A percentile compares a stretch with the other conserved stretches of the same genome.
These are phyloP conservation scores for Gymnopus androsaceus DNA, from an alignment of 1,284 basidiomycete genomes.

Conservation along the genomic window DNA sequence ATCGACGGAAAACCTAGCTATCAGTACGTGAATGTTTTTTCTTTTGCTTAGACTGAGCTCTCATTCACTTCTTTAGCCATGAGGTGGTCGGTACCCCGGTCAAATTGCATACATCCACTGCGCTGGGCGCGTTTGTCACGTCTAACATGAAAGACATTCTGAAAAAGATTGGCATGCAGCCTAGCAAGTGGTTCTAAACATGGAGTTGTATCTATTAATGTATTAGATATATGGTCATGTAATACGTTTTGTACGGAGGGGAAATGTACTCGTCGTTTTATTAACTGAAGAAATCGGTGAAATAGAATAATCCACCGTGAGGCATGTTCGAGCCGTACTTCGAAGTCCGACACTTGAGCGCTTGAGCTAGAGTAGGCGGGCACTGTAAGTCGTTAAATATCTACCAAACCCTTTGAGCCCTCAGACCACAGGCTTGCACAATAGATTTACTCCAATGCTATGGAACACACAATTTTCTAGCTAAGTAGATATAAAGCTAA, in stretches of 20 bases:
- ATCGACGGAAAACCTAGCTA: slow-evolving; percentile 69
- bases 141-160: slow-evolving; percentile 55
- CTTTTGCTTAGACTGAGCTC: background rate
- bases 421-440: too few species aligned
- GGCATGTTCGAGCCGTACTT: too few species aligned
- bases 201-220: background rate
- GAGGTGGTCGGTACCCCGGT: slow-evolving; percentile 52
- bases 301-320: too few species aligned
- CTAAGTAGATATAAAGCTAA: too few species aligned
- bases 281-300: too few species aligned
- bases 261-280: too few species aligned
- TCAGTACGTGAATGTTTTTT: slow-evolving; percentile 40
- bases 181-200: slow-evolving; percentile 54
- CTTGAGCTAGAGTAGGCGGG: too few species aligned
- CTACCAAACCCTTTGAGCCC: too few species aligned
- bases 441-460: too few species aligned
- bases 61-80: slow-evolving; percentile 33
- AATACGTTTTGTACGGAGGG: background rate
- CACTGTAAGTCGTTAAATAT: too few species aligned
- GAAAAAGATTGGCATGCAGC: slow-evolving; percentile 53
- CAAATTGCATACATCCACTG: slow-evolving; percentile 43
- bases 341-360: too few species aligned
- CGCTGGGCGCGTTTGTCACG: slow-evolving; percentile 50
- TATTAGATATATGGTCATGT: background rate
- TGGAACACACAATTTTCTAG: too few species aligned